Percentiles rank a stretch among this genome's conserved stretches.
Evolutionary conservation across 2,329 filamentous ascomycete genomes (phyloP).

Genomic region (Bipolaris victoriae): DNA sequence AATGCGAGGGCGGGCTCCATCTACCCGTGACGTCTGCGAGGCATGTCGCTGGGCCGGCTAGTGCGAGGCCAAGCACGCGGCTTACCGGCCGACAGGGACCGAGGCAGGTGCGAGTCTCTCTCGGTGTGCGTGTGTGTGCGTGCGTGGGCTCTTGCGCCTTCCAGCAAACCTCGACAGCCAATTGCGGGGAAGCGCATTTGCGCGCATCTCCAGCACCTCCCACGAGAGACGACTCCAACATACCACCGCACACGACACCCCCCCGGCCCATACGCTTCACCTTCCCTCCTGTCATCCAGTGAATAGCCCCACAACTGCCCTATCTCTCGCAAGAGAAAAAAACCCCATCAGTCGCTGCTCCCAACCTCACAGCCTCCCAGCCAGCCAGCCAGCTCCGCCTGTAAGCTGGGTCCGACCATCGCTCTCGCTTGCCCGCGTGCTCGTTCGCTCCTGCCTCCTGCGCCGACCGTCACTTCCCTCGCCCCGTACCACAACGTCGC

Average conservation of each 20-base stretch:
- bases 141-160: conserved; percentile 9
- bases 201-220: conserved; percentile 21
- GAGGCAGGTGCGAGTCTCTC: conserved; percentile 16
- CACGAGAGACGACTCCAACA: neutral
- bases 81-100: conserved; percentile 23
- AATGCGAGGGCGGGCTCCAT: neutral
- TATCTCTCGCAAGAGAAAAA: neutral
- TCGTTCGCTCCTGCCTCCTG: conserved; percentile 8
- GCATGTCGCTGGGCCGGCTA: conserved; percentile 4
- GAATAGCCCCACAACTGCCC: conserved; percentile 8
- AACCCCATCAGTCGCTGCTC: too few relatives aligned
- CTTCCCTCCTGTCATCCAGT: neutral
- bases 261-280: conserved; percentile 12
- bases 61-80: conserved; percentile 12
- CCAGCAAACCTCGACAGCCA: conserved; percentile 32
- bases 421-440: neutral
- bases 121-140: neutral
- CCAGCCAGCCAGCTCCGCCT: neutral
- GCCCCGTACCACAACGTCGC: conserved; percentile 23
- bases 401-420: neutral
- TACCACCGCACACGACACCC: conserved; percentile 8
- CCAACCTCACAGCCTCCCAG: neutral
- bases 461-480: conserved; percentile 9
- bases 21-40: conserved; percentile 9
- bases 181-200: conserved; percentile 37